Evolutionary conservation across 306 rosid genomes (phyloP), one percentile per base, ranked within the genome.

Genomic region (Quercus robur): DNA sequence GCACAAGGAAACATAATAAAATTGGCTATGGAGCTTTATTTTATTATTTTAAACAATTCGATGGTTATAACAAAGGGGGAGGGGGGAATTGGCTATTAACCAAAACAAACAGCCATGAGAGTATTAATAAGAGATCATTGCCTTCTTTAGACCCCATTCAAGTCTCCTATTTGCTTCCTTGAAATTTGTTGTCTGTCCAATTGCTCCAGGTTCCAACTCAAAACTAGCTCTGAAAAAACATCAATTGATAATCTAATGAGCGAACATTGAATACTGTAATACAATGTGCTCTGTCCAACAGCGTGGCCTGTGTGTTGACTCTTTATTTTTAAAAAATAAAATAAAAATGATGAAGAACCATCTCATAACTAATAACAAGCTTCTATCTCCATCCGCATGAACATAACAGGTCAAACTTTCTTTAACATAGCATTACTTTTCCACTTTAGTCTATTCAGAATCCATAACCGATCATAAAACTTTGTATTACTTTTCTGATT

Each of bases 141-240:
- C 92, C 95, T 93, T 93, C 77, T 88, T 93, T 82, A 93, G 81
- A 76, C 70, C 85, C 97, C 97, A 93, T 35, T 93, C 97, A 30
- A 93, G 94, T 81, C 81, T 92, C 90, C 88, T 90, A 79, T 90
- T 89, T 62, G 90, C 84, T 62, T 90, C 94, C 83, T 86, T 93
- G 85, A 93, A 93, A 86, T 93, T 95, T 70, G 91, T 87, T 56
- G 91, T 83, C 71, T 93, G 97, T 77, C 95, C 95, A 81, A 75
- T 72, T 71, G 92, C 91, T 75, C 94, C 92, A 73, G 92, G 82
- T 81, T 93, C 97, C 88, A 89, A 82, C 87, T 89, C 97, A 88
- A 89, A 93, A 86, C 94, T 93, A 71, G 91, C 90, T 81, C 93
- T 92, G 90, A 76, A 73, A 86, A 72, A 83, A 80, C 71, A 81